Evolutionary conservation across 805 yeast genomes (phyloP), one percentile per base, ranked within the genome.

Genomic region (Barnettozyma pratensis): DNA sequence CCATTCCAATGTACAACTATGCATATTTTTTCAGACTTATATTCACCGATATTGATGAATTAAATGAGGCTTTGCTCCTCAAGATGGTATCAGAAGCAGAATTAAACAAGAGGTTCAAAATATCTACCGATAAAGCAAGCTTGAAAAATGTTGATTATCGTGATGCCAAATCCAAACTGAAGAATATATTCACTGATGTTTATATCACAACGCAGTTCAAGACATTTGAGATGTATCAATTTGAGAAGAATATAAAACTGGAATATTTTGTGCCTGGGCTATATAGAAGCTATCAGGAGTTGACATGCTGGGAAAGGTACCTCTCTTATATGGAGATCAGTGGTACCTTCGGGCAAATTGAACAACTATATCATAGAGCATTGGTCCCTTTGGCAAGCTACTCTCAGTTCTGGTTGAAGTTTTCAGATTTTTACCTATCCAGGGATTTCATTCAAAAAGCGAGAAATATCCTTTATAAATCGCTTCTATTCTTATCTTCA

Each of bases 221-320:
- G 41, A 69, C 72, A 1, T 79, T 66, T 61, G 79, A 77, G 49
- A 46, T 78, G 10, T 81, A 71, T 59, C 61, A 65, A 7, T 81
- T 60, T 61, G 88, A 83, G 51, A 70, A 70, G 49, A 58, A 61
- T 2, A 55, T 80, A 6, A 53, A 60, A 6, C 51, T 63, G 8
- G 73, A 72, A 7, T 74, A 66, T 52, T 75, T 60, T 54, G 66
- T 65, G 29, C 69, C 72, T 1, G 58, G 64, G 11, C 51, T 60
- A 7, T 48, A 68, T 9, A 55, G 48, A 41, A 60, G 70, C 3
- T 50, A 41, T 54, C 74, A 77, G 44, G 86, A 85, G 54, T 58
- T 83, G 25, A 75, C 73, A 19, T 69, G 67, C 9, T 85, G 96
- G 81, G 77, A 73, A 46, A 62, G 69, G 30, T 88, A 84, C 61